Conservation (phyloP, 1,284 basidiomycete genomes). For the Gymnopus androsaceus region DNA sequence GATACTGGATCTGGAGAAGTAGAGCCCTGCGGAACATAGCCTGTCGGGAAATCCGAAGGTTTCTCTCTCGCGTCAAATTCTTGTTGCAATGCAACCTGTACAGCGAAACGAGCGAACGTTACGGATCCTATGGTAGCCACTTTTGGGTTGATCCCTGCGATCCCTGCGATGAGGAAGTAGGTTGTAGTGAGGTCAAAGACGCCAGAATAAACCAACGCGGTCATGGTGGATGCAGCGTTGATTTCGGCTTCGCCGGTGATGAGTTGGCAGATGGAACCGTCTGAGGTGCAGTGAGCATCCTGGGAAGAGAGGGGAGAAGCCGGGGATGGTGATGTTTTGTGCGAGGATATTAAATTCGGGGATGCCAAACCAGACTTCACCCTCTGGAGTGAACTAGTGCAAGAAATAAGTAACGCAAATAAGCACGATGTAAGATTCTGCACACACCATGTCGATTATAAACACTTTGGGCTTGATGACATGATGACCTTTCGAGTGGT, state of each 20-base stretch:
- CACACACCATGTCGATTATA: slow-evolving; percentile 22
- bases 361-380: slow-evolving; percentile 20
- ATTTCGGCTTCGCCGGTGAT: slow-evolving; percentile 44
- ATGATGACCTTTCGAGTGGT: not conserved
- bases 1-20: slow-evolving; percentile 33
- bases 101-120: slow-evolving; percentile 45
- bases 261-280: slow-evolving; percentile 41
- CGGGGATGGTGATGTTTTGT: slow-evolving; percentile 41
- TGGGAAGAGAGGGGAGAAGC: slow-evolving; percentile 48
- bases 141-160: slow-evolving; percentile 47
- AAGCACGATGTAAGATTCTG: too few relatives aligned
- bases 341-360: slow-evolving; percentile 34
- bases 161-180: slow-evolving; percentile 51
- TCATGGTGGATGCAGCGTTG: slow-evolving; percentile 46
- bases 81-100: slow-evolving; percentile 47
- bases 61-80: slow-evolving; percentile 50
- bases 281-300: slow-evolving; percentile 40
- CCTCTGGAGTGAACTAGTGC: slow-evolving; percentile 20
- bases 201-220: slow-evolving; percentile 36
- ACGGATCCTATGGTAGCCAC: slow-evolving; percentile 43
- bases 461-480: slow-evolving; percentile 20
- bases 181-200: slow-evolving; percentile 45
- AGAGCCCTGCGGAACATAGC: slow-evolving; percentile 42
- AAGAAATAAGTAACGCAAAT: not conserved
- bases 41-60: slow-evolving; percentile 43